Evolutionary conservation across 2,329 filamentous ascomycete genomes (phyloP).

Genomic region (Ambrosiella beaveri): DNA sequence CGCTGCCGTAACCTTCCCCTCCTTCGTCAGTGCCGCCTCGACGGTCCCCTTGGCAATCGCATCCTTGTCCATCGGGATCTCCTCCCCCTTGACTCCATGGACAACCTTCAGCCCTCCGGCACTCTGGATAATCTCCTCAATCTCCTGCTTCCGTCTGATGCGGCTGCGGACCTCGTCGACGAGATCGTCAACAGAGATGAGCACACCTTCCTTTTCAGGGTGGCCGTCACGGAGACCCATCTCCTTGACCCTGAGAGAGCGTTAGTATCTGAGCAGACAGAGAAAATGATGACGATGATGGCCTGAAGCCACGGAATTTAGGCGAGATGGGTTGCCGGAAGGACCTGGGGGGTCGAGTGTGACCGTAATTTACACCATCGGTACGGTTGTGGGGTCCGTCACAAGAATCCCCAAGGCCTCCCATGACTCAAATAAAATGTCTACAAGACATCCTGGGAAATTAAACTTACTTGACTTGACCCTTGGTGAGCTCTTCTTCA

Average conservation of each 20-base stretch:
- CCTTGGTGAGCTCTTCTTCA: slow-evolving; percentile 69
- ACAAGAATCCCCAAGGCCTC: not conserved
- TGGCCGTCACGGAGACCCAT: slow-evolving; percentile 58
- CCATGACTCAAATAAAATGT: not conserved
- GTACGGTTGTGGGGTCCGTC: too few species aligned
- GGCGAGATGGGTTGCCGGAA: not conserved
- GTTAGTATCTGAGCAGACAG: not conserved
- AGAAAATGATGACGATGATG: not conserved
- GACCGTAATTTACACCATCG: not conserved
- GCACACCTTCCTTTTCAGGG: slow-evolving; percentile 74
- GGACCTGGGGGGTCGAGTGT: not conserved
- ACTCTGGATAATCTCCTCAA: slow-evolving; percentile 26
- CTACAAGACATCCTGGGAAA: not conserved
- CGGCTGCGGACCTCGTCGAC: slow-evolving; percentile 41
- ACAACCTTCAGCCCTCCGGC: slow-evolving; percentile 31
- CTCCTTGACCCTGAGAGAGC: slow-evolving; percentile 46
- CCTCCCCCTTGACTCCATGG: slow-evolving; percentile 26
- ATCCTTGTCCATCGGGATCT: not conserved
- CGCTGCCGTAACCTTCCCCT: not conserved
- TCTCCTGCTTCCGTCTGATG: slow-evolving; percentile 25
- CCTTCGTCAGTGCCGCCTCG: not conserved
- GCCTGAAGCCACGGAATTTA: too few species aligned
- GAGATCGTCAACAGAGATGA: slow-evolving; percentile 48
- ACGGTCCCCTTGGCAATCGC: not conserved
- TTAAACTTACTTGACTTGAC: slow-evolving; percentile 48